Evolutionary conservation across 2,329 filamentous ascomycete species (phyloP).

Genomic region (Verruconis gallopava): DNA sequence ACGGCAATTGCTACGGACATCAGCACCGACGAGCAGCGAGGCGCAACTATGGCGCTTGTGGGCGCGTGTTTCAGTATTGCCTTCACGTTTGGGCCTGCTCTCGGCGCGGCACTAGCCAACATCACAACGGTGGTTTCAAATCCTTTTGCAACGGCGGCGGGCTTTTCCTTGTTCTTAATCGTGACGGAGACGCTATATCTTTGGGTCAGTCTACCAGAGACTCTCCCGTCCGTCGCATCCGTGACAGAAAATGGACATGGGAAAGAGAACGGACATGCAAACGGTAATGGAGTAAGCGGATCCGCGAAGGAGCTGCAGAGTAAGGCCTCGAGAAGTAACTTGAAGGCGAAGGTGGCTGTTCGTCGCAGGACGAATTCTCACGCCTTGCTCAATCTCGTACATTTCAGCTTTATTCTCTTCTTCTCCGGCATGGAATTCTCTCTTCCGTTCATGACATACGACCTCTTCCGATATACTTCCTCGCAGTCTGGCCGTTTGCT

Average conservation of each 20-base stretch:
- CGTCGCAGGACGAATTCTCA: conserved; percentile 68
- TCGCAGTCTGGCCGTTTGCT: conserved; percentile 73
- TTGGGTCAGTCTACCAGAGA: conserved; percentile 77
- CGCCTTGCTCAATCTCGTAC: conserved; percentile 65
- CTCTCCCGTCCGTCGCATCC: conserved; percentile 44
- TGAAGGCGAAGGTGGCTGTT: conserved; percentile 1
- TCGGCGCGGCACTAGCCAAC: conserved; percentile 74
- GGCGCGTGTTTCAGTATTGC: conserved; percentile 94
- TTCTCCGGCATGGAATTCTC: conserved; percentile 99
- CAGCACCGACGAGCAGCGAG: conserved; percentile 69
- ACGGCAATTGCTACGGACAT: conserved; percentile 96
- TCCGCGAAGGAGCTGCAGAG: conserved; percentile 9
- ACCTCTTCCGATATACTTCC: conserved; percentile 73
- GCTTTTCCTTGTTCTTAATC: conserved; percentile 74
- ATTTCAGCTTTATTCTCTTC: conserved; percentile 86
- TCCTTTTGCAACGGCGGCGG: conserved; percentile 85
- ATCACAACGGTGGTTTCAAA: conserved; percentile 71
- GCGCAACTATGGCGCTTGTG: conserved; percentile 90
- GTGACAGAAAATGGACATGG: conserved; percentile 5
- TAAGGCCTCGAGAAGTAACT: conserved; percentile 8
- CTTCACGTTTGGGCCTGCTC: conserved; percentile 88
- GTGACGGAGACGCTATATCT: conserved; percentile 80
- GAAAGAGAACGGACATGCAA: conserved; percentile 14
- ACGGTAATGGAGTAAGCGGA: conserved; percentile 13
- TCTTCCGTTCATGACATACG: conserved; percentile 92